Conservation (phyloP, 495 filamentous ascomycete species). For the Penicillium steckii region DNA sequence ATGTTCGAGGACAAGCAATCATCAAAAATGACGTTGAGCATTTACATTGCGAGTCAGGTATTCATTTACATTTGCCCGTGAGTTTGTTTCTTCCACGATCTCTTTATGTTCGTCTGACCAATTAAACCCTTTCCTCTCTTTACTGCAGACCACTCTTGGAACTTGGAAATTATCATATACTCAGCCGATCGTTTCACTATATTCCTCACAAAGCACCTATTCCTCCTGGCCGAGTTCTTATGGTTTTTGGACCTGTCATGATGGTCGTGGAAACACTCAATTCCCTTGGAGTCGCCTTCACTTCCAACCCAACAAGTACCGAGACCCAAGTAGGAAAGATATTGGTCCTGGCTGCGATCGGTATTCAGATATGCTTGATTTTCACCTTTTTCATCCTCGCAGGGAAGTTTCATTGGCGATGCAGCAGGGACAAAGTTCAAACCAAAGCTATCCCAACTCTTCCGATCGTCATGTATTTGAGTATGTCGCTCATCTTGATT, state of each 20-base stretch:
- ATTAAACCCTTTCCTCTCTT: neutral
- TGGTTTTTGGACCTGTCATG: conserved; percentile 60
- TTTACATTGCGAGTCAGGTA: conserved; percentile 52
- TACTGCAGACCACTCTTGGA: conserved; percentile 57
- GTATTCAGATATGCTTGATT: conserved; percentile 58
- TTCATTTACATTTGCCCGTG: conserved; percentile 56
- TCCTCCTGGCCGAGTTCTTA: conserved; percentile 62
- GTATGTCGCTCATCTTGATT: conserved; percentile 48
- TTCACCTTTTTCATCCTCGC: conserved; percentile 52
- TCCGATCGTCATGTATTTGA: conserved; percentile 55
- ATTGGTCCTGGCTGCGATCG: conserved; percentile 56
- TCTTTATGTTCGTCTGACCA: neutral
- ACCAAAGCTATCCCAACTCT: conserved; percentile 46
- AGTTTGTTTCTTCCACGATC: conserved; percentile 15
- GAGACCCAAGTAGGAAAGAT: conserved; percentile 46
- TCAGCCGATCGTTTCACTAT: conserved; percentile 67
- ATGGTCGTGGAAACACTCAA: conserved; percentile 60
- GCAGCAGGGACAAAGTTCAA: conserved; percentile 42
- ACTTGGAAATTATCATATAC: conserved; percentile 65
- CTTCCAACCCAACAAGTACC: conserved; percentile 44
- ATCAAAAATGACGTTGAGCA: conserved; percentile 20
- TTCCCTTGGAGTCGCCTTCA: conserved; percentile 54
- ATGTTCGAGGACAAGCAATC: conserved; percentile 36
- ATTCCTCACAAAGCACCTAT: conserved; percentile 66
- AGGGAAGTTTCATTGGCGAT: conserved; percentile 53